phyloP scores from a whole-genome alignment of 2,329 filamentous ascomycete species.

The Colletotrichum tanaceti region DNA sequence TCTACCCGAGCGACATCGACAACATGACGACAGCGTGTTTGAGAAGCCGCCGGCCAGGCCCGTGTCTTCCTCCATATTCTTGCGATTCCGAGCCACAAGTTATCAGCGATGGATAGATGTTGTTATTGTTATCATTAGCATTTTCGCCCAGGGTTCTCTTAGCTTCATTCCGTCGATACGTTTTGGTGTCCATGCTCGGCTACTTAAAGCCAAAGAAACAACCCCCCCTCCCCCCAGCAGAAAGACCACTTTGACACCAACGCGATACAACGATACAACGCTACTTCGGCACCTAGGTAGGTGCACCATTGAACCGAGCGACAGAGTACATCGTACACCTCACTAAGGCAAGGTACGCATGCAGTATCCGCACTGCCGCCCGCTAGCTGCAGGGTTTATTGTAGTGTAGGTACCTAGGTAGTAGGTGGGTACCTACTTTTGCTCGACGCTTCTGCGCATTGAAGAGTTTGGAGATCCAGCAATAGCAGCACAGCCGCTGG shows the following conservation, averaged over 20 bases:
- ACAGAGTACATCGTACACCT: slow-evolving; percentile 17
- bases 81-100: background rate
- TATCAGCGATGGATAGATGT: background rate
- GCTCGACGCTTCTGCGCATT: background rate
- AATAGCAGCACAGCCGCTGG: background rate
- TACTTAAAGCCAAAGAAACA: background rate
- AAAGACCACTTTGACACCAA: background rate
- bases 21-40: slow-evolving; percentile 13
- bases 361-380: slow-evolving; percentile 30
- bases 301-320: background rate
- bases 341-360: slow-evolving; percentile 39
- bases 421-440: too few species aligned
- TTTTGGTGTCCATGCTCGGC: background rate
- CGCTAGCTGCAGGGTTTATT: slow-evolving; percentile 24
- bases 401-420: too few species aligned
- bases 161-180: background rate
- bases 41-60: background rate
- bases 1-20: background rate
- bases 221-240: background rate
- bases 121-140: background rate
- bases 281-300: slow-evolving; percentile 7
- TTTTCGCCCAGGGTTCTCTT: background rate
- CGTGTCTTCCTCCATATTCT: background rate
- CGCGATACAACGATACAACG: slow-evolving; percentile 10
- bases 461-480: background rate